Evolutionary conservation across 1,284 basidiomycete species (phyloP), one percentile per base, ranked within the genome.

Genomic region (Pascua sp.): DNA sequence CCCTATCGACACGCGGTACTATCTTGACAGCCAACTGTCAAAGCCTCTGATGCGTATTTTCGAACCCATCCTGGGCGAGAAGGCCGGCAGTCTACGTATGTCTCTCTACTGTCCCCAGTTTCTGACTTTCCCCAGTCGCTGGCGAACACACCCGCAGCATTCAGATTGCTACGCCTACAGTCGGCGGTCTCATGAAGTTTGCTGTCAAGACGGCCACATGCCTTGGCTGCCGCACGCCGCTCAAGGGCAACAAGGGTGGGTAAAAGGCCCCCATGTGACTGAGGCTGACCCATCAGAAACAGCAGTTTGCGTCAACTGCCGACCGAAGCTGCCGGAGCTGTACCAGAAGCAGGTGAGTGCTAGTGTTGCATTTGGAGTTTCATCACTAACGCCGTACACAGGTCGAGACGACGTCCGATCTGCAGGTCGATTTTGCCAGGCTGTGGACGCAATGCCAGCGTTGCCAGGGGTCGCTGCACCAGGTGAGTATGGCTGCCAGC

Each of bases 391-490:
- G 8, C 12, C 24, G 24, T 32, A 3, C 24, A 32, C 53, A 81
- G 80, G 80, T 85, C 18, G 75, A 81, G 5, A 80, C 81, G 8
- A 85, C 89, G 0, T 92, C 92, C 0, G 84, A 85, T 8, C 78
- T 87, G 47, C 91, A 98, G 80, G 86, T 92, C 12, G 86, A 90
- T 48, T 97, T 95, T 75, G 90, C 94, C 13, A 83, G 93, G 47
- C 75, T 98, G 17, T 98, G 93, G 93, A 97, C 93, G 0, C 93
- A 96, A 70, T 97, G 93, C 68, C 93, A 97, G 71, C 84, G 93
- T 38, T 97, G 93, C 79, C 93, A 97, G 71, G 93, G 93, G 8
- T 96, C 93, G 8, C 79, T 96, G 56, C 93, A 96, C 76, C 91
- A 94, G 81, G 90, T 90, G 64, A 50, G 79, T 59, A 45, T 17